Evolutionary conservation across 1,284 basidiomycete species (phyloP), one percentile per base, ranked within the genome.

Genomic region (Amylostereum chailletii): DNA sequence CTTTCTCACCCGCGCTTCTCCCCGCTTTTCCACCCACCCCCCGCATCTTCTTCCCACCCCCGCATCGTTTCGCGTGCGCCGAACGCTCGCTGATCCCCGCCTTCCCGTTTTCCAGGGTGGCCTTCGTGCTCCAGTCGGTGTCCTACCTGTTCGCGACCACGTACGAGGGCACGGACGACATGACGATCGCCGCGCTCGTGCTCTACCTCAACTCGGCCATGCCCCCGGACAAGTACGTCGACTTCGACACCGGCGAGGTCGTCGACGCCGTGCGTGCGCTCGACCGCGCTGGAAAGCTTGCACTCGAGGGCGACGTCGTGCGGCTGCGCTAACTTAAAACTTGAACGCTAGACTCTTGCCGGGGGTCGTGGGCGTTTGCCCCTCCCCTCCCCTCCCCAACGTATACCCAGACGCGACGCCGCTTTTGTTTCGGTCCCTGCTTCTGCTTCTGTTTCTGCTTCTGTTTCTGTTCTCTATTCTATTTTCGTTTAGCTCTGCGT

Each of bases 171-270:
- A 64, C 72, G 29, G 83, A 87, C 61, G 81, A 84, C 51, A 69
- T 87, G 65, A 77, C 75, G 10, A 76, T 87, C 57, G 81, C 80
- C 2, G 66, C 79, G 10, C 67, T 87, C 19, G 67, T 87, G 41
- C 74, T 79, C 4, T 86, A 84, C 60, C 70, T 87, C 49, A 87
- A 87, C 57, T 78, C 83, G 2, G 82, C 81, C 5, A 76, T 86
- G 69, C 85, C 83, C 2, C 70, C 69, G 9, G 84, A 86, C 62
- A 87, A 86, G 63, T 78, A 86, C 60, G 84, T 86, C 65, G 84
- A 88, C 55, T 87, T 85, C 54, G 85, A 87, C 61, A 84, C 82
- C 8, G 71, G 71, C 2, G 84, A 87, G 64, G 82, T 87, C 8
- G 76, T 74, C 8, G 75, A 74, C 51, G 75, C 74, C 8, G 77